A percentile compares a stretch with the other conserved stretches of the same genome.
phyloP scores from a whole-genome alignment of 306 rosid species.

The Cucumis hystrix region DNA sequence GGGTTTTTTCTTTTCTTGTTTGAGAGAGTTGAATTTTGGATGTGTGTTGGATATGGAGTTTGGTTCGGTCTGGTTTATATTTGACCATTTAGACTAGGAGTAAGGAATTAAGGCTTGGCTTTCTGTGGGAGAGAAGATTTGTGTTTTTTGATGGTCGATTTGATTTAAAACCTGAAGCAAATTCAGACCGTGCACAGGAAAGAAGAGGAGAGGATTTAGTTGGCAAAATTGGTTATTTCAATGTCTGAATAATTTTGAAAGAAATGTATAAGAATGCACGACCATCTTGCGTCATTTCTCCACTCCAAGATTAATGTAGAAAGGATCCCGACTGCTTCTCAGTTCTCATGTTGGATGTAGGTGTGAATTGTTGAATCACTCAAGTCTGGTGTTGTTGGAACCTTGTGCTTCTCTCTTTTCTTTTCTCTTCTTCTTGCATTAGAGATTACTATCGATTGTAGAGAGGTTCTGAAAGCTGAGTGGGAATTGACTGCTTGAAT shows the following conservation, averaged over 20 bases:
- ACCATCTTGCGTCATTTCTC: not conserved
- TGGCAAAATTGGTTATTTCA: not conserved
- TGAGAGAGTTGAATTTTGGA: not conserved
- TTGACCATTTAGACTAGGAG: not conserved
- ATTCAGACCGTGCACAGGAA: not conserved
- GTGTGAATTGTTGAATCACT: not conserved
- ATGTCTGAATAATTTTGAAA: not conserved
- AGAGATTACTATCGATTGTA: not conserved
- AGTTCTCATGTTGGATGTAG: not conserved
- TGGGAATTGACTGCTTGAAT: not conserved
- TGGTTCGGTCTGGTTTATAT: not conserved
- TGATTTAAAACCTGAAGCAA: not conserved
- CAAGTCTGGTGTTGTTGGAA: not conserved
- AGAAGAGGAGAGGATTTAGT: not conserved
- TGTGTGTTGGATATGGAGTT: not conserved
- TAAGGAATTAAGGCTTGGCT: not conserved
- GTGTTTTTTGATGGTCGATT: not conserved
- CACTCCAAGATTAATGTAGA: not conserved
- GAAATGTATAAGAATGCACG: not conserved
- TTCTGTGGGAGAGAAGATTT: not conserved
- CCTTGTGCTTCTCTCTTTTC: not conserved
- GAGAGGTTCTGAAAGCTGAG: not conserved
- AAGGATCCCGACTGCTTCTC: not conserved
- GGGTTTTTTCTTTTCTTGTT: not conserved
- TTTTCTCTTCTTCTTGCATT: not conserved